Percentiles rank a stretch among this genome's conserved stretches.
phyloP scores from a whole-genome alignment of 495 filamentous ascomycete genomes.

The Rusavskia elegans region DNA sequence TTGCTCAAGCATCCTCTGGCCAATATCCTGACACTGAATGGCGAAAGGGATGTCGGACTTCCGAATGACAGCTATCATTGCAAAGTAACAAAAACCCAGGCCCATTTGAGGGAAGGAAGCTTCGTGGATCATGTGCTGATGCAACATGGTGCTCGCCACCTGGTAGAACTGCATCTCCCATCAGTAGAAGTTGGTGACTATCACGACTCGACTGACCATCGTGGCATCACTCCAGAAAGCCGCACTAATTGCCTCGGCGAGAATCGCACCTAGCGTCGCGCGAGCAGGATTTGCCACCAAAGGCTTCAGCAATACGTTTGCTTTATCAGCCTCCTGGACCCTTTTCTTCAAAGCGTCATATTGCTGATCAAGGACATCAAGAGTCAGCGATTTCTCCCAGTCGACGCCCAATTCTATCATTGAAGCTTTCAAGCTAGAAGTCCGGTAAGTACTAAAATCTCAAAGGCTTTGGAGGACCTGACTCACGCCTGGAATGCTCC shows the following conservation, averaged over 20 bases:
- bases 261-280: constrained; percentile 52
- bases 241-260: constrained; percentile 63
- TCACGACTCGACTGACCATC: constrained; percentile 1
- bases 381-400: constrained; percentile 47
- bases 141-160: constrained; percentile 53
- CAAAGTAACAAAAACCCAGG: constrained; percentile 59
- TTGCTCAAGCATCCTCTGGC: constrained; percentile 47
- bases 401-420: constrained; percentile 49
- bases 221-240: constrained; percentile 63
- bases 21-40: constrained; percentile 43
- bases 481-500: constrained; percentile 42
- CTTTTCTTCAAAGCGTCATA: constrained; percentile 45
- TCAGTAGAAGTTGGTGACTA: background rate
- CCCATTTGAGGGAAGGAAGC: constrained; percentile 60
- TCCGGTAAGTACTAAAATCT: background rate
- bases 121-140: constrained; percentile 42
- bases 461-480: background rate
- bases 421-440: constrained; percentile 37
- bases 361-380: constrained; percentile 56
- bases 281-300: constrained; percentile 35
- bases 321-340: constrained; percentile 42
- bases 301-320: constrained; percentile 34
- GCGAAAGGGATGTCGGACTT: constrained; percentile 51
- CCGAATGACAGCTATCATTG: constrained; percentile 54
- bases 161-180: constrained; percentile 46